phyloP scores from a whole-genome alignment of 2,329 filamentous ascomycete species.

The Venturia aucupariae region DNA sequence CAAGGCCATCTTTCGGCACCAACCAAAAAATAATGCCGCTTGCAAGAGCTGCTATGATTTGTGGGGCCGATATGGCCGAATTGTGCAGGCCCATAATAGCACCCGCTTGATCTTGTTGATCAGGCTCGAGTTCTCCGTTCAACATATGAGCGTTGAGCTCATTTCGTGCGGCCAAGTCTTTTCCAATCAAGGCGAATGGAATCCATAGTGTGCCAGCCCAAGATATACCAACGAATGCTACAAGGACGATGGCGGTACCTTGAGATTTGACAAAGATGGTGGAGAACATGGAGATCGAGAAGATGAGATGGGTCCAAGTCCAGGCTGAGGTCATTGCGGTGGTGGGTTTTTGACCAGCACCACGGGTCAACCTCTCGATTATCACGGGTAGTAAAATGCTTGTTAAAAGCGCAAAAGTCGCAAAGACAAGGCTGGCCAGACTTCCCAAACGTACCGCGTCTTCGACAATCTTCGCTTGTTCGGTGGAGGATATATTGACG shows the following conservation, averaged over 20 bases:
- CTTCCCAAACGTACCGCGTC: conserved; percentile 12
- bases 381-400: conserved; percentile 8
- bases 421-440: conserved; percentile 12
- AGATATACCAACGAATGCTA: conserved; percentile 19
- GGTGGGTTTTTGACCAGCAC: background rate
- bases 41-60: conserved; percentile 17
- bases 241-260: conserved; percentile 4
- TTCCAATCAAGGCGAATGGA: conserved; percentile 24
- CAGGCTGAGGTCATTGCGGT: conserved; percentile 8
- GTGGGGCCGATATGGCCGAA: conserved; percentile 18
- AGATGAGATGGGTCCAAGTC: conserved; percentile 4
- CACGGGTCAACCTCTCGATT: conserved; percentile 14
- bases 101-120: conserved; percentile 16
- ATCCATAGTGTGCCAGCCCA: conserved; percentile 26
- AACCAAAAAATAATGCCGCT: conserved; percentile 11
- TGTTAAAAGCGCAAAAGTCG: conserved; percentile 2
- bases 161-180: conserved; percentile 18
- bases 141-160: conserved; percentile 4
- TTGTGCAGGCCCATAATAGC: conserved; percentile 18
- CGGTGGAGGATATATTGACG: background rate
- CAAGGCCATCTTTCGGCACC: conserved; percentile 8
- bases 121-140: conserved; percentile 13
- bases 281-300: conserved; percentile 9
- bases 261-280: conserved; percentile 8
- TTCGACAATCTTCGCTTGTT: conserved; percentile 6